Evolutionary conservation across 331 rosid species (phyloP), one percentile per base, ranked within the genome.

Genomic region (Arachis monticola): DNA sequence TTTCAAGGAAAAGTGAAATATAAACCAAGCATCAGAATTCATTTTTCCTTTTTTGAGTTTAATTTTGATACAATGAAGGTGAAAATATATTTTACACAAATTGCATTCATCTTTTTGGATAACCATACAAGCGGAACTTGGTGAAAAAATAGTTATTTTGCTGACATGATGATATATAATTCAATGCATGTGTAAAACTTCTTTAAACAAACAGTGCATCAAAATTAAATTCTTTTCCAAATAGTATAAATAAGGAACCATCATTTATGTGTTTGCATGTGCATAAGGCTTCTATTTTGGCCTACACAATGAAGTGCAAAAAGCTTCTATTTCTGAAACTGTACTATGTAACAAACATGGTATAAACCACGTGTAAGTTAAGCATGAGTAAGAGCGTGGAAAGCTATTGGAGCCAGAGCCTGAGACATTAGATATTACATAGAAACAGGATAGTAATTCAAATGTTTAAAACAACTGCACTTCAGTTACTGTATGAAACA

Each of bases 331-430:
- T 50, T 61, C 44, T 40, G 45, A 58, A 2, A 48, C 31, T 14
- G 51, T 41, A 48, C 53, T 53, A 72, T 4, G 17, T 31, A 72
- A 38, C 60, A 12, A 62, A 60, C 40, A 68, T 7, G 48, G 57
- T n/a, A 32, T 68, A 45, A 35, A 76, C 56, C 75, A 72, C 47
- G 10, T 45, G 41, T 42, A 14, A 14, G n/a, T 47, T 22, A 69
- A 75, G 70, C 79, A 75, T 46, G 75, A 45, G 48, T 30, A 67
- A 30, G 22, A 66, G 12, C 17, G 32, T 55, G 3, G 57, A 53
- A 53, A 35, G 46, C 45, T 67, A 13, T 9, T 27, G 57, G 9
- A 67, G 66, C n/a, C 52, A 60, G 32, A 64, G 64, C 57, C 40
- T 35, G 14, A 38, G 61, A 64, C 45, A 57, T 40, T 55, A 22